Conservation (phyloP, 306 rosid genomes). For the Quercus variabilis region DNA sequence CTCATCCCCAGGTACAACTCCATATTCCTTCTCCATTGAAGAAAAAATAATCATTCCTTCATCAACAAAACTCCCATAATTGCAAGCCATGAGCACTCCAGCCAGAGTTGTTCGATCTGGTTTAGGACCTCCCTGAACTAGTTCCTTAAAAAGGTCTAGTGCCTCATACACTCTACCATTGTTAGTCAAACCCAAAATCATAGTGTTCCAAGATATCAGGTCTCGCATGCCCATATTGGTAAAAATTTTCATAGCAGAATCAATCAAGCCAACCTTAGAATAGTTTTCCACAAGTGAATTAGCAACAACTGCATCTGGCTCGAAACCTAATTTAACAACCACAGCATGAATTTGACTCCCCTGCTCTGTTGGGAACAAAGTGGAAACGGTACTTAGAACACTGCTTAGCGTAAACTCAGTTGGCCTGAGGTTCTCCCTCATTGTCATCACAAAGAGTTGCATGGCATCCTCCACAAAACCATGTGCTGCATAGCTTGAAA, state of each 20-base stretch:
- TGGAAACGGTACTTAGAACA: slow-evolving; percentile 55
- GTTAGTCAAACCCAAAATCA: slow-evolving; percentile 59
- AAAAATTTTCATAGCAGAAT: slow-evolving; percentile 54
- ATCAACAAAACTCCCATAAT: slow-evolving; percentile 54
- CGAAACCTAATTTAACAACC: slow-evolving; percentile 61
- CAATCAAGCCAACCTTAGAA: slow-evolving; percentile 60
- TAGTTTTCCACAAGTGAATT: slow-evolving; percentile 71
- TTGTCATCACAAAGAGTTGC: slow-evolving; percentile 47
- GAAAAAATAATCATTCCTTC: slow-evolving; percentile 58
- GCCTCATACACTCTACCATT: slow-evolving; percentile 50
- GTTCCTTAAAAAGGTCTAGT: slow-evolving; percentile 37
- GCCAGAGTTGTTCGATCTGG: slow-evolving; percentile 66
- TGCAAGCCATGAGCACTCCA: slow-evolving; percentile 71
- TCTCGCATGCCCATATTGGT: slow-evolving; percentile 44
- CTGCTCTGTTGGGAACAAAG: slow-evolving; percentile 44
- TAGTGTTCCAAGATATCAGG: slow-evolving; percentile 77
- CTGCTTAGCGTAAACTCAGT: slow-evolving; percentile 65
- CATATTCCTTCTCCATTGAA: slow-evolving; percentile 58
- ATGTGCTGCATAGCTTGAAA: slow-evolving; percentile 64
- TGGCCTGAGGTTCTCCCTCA: slow-evolving; percentile 69
- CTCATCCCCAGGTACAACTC: slow-evolving; percentile 50
- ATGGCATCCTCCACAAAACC: slow-evolving; percentile 50
- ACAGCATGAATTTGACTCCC: slow-evolving; percentile 69
- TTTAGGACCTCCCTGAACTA: slow-evolving; percentile 33
- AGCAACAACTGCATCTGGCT: slow-evolving; percentile 60